Evolutionary conservation across 192 early-diverging fungal genomes (phyloP).

Genomic region (Globomyces pollinis-pini): DNA sequence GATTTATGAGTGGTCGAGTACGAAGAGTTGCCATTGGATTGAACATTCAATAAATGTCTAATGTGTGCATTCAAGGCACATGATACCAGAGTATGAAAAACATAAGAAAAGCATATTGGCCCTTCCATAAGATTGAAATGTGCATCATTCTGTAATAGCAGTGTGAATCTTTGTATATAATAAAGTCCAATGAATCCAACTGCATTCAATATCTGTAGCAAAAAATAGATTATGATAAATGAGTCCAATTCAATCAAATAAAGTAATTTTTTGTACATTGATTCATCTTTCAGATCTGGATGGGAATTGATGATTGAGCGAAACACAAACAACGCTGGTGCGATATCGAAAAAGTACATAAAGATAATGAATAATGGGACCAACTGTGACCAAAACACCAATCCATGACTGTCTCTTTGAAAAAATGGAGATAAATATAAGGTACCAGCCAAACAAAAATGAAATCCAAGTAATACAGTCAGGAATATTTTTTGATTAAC

Average conservation of each 20-base stretch:
- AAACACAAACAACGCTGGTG: constrained; percentile 1
- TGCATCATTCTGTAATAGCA: background rate
- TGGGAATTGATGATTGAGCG: background rate
- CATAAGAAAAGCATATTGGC: background rate
- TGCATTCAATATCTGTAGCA: constrained; percentile 7
- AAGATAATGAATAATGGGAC: background rate
- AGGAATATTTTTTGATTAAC: background rate
- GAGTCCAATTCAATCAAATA: background rate
- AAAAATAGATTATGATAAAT: background rate
- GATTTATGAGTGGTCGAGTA: background rate
- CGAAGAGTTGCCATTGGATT: background rate
- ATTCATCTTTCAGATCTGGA: background rate
- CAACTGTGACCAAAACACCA: background rate
- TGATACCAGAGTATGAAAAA: background rate
- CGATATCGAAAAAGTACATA: background rate
- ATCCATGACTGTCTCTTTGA: background rate
- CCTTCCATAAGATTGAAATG: background rate
- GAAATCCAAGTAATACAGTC: background rate
- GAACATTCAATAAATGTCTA: background rate
- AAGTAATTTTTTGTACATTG: background rate
- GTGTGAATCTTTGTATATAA: background rate
- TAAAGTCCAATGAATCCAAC: background rate
- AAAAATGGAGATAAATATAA: background rate
- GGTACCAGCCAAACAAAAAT: background rate
- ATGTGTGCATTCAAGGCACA: background rate